A percentile compares a stretch with the other conserved stretches of the same genome.
Evolutionary conservation across 352 stramenopile genomes (phyloP).

Genomic region (Phytophthora pinifolia): DNA sequence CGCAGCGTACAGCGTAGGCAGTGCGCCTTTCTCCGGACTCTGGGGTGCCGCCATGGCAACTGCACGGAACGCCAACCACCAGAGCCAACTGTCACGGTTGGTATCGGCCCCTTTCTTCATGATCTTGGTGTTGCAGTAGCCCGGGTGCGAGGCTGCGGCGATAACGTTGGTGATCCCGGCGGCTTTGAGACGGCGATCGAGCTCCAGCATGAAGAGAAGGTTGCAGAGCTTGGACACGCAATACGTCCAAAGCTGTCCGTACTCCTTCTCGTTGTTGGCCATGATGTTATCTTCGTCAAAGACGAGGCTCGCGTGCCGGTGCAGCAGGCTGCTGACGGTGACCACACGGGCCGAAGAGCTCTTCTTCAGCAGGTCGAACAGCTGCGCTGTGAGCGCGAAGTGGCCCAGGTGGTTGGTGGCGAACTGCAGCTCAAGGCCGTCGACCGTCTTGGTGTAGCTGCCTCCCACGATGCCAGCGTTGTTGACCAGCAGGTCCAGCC

Average conservation of each 20-base stretch:
- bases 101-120: constrained; percentile 24
- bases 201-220: constrained; percentile 48
- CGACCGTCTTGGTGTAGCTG: constrained; percentile 29
- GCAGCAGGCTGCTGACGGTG: constrained; percentile 40
- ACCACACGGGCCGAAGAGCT: constrained; percentile 33
- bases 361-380: constrained; percentile 41
- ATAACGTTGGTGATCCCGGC: constrained; percentile 23
- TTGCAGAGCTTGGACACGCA: constrained; percentile 54
- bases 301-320: constrained; percentile 21
- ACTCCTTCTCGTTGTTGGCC: constrained; percentile 19
- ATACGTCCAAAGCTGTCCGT: constrained; percentile 32
- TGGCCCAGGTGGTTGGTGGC: constrained; percentile 56
- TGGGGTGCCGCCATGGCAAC: constrained; percentile 4
- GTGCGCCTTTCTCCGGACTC: constrained; percentile 37
- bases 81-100: constrained; percentile 26
- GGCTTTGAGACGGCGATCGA: constrained; percentile 36
- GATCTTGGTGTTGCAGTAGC: constrained; percentile 34
- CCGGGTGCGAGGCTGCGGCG: constrained; percentile 32
- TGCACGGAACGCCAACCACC: constrained; percentile 15
- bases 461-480: constrained; percentile 37
- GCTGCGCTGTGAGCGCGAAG: constrained; percentile 47
- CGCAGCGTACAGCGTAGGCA: constrained; percentile 49
- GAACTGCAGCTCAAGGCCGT: constrained; percentile 53
- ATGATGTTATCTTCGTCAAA: constrained; percentile 28
- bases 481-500: too few relatives aligned